Conservation (phyloP, 1,139 yeast genomes). For the Yamadazyma songkhlaensis region DNA sequence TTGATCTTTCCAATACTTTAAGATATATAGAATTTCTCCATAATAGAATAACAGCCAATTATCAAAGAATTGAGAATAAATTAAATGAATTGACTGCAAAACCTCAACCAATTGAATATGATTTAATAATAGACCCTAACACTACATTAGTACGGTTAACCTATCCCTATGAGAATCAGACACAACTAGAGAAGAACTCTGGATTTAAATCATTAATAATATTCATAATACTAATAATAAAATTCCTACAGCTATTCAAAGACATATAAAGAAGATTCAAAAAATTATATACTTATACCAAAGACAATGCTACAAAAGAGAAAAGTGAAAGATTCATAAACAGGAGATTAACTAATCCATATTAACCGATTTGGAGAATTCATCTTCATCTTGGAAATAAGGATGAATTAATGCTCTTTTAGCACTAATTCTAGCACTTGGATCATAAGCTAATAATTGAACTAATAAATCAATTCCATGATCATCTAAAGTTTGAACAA, state of each 20-base stretch:
- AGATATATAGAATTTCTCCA: conserved; percentile 6
- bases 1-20: conserved; percentile 3
- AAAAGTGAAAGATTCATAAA: neutral
- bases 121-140: no score
- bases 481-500: conserved; percentile 78
- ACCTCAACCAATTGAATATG: neutral
- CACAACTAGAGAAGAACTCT: neutral
- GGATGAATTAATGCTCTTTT: conserved; percentile 90
- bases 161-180: no score
- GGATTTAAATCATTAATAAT: neutral
- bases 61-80: conserved; percentile 4
- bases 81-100: conserved; percentile 1
- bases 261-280: neutral
- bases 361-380: conserved; percentile 35
- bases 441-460: conserved; percentile 84
- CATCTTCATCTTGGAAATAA: conserved; percentile 64
- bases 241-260: neutral
- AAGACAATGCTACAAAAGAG: neutral
- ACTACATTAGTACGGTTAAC: no score
- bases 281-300: neutral
- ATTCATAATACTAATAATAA: neutral
- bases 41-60: conserved; percentile 2
- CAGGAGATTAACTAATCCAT: conserved; percentile 28
- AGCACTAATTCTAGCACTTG: conserved; percentile 91
- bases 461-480: conserved; percentile 83